Percentiles rank a stretch among this genome's conserved stretches.
These are phyloP conservation scores for Irpex lacteus DNA, from an alignment of 1,284 basidiomycete genomes.

Conservation along the genomic window DNA sequence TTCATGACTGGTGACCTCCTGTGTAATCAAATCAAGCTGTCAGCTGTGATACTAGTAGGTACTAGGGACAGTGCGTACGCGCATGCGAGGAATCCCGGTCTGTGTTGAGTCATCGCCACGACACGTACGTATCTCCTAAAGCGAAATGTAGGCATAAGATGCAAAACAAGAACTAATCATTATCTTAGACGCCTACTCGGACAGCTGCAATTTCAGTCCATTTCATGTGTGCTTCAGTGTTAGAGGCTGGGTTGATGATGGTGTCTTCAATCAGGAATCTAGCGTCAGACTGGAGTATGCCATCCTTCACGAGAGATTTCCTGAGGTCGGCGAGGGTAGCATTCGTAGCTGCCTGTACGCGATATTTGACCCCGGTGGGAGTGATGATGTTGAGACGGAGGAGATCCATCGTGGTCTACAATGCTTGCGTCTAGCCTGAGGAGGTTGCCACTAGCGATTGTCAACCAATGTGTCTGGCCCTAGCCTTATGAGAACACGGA, in stretches of 20 bases:
- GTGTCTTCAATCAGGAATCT: background rate
- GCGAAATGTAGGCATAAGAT: background rate
- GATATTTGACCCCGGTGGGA: background rate
- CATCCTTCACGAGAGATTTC: background rate
- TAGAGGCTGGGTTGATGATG: background rate
- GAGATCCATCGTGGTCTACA: background rate
- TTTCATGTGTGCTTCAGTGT: background rate
- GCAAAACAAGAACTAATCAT: background rate
- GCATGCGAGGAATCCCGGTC: no score
- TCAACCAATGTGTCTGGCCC: background rate
- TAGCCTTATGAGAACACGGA: no score
- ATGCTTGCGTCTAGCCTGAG: background rate
- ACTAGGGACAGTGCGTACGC: no score
- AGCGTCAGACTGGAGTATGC: background rate
- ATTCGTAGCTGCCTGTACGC: background rate
- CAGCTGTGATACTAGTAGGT: no score
- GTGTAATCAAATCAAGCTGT: no score
- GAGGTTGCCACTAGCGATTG: background rate
- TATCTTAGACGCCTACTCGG: background rate
- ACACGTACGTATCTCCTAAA: background rate
- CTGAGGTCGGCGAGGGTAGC: background rate
- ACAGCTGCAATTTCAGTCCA: background rate
- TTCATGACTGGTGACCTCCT: background rate
- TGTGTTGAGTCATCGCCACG: no score
- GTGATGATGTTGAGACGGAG: background rate